phyloP scores from a whole-genome alignment of 176 grass and related monocot species.

The Bothriochloa decipiens region DNA sequence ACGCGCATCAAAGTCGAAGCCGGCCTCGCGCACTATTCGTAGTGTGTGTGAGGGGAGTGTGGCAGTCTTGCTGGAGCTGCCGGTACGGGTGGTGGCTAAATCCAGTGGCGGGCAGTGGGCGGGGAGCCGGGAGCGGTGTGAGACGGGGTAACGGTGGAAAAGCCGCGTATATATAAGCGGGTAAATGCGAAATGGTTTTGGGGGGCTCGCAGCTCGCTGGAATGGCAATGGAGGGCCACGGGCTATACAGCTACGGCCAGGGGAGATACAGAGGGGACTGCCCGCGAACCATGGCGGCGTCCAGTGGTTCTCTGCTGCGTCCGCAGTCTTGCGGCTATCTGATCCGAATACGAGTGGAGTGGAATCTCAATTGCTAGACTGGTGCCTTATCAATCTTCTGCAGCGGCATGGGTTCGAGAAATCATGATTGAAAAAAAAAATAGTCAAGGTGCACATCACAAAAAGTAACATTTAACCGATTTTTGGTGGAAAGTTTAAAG shows the following conservation, averaged over 20 bases:
- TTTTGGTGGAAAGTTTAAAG: too few species aligned
- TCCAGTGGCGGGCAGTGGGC: constrained; percentile 6
- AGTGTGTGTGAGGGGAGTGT: background rate
- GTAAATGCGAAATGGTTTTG: background rate
- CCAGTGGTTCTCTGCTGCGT: background rate
- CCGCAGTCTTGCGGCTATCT: background rate
- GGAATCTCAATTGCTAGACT: background rate
- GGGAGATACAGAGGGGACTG: constrained; percentile 25
- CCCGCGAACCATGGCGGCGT: constrained; percentile 1
- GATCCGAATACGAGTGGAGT: background rate
- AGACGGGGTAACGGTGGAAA: constrained; percentile 45
- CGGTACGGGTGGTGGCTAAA: constrained; percentile 3
- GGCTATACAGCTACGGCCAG: constrained; percentile 32
- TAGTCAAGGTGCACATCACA: too few species aligned
- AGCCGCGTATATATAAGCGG: constrained; percentile 57
- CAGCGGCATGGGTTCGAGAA: background rate
- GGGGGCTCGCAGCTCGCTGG: background rate
- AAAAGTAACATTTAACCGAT: too few species aligned
- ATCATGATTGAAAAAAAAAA: too few species aligned
- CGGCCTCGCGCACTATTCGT: background rate
- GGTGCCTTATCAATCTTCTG: too few species aligned
- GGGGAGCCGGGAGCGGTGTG: background rate
- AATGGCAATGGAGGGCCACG: background rate
- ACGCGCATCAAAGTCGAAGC: constrained; percentile 28
- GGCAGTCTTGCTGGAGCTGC: background rate